Percentiles rank a stretch among this genome's conserved stretches.
Evolutionary conservation across 306 rosid species (phyloP).

Genomic region (Quercus rubra): DNA sequence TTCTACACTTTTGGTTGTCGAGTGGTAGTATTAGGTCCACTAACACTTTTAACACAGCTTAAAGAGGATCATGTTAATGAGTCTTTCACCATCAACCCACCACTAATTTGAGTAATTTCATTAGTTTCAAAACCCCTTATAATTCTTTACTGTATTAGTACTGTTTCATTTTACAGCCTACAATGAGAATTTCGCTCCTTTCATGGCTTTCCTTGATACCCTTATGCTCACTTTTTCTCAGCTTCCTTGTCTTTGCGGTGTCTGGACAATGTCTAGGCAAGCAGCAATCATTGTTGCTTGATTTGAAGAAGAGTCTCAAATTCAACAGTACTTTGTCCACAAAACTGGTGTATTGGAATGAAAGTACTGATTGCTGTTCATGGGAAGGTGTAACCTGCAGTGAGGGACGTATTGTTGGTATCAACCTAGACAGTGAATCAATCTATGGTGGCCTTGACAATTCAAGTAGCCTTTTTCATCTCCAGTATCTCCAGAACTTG

Average conservation of each 20-base stretch:
- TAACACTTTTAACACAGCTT: too few relatives aligned
- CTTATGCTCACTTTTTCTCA: neutral
- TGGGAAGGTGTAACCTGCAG: slow-evolving; percentile 54
- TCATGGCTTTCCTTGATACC: slow-evolving; percentile 23
- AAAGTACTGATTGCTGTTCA: slow-evolving; percentile 25
- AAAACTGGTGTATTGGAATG: slow-evolving; percentile 36
- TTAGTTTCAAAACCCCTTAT: too few relatives aligned
- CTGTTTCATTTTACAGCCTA: neutral
- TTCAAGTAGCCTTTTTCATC: slow-evolving; percentile 27
- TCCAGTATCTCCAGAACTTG: slow-evolving; percentile 25
- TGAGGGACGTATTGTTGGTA: slow-evolving; percentile 19
- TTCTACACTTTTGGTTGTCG: too few relatives aligned
- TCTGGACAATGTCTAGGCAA: slow-evolving; percentile 36
- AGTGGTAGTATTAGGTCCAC: too few relatives aligned
- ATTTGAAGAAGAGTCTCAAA: slow-evolving; percentile 35
- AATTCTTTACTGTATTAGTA: too few relatives aligned
- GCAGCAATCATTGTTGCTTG: slow-evolving; percentile 37
- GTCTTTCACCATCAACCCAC: neutral
- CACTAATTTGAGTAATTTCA: neutral
- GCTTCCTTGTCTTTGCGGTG: neutral
- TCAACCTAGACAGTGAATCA: slow-evolving; percentile 31
- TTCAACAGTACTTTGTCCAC: neutral
- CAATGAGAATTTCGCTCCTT: slow-evolving; percentile 29
- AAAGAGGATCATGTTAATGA: too few relatives aligned
- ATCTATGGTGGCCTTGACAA: slow-evolving; percentile 27